A percentile compares a stretch with the other conserved stretches of the same genome.
phyloP scores from a whole-genome alignment of 2,329 filamentous ascomycete genomes.

The Xylaria hypoxylon region DNA sequence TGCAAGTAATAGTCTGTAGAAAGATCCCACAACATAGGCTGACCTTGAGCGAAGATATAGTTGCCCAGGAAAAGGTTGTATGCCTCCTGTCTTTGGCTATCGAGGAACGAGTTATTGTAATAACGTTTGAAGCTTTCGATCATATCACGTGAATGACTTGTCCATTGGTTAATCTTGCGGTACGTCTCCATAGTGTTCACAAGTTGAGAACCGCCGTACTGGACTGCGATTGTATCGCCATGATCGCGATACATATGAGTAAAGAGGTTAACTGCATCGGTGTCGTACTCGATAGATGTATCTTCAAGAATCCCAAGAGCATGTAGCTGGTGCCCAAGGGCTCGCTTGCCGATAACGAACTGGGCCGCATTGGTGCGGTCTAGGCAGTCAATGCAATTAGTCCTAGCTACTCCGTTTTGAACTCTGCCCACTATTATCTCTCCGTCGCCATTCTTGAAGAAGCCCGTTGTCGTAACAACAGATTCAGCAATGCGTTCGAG shows the following conservation, averaged over 20 bases:
- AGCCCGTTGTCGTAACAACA: constrained; percentile 85
- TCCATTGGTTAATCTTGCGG: constrained; percentile 99
- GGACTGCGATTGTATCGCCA: constrained; percentile 95
- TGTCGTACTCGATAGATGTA: constrained; percentile 88
- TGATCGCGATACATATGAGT: constrained; percentile 99
- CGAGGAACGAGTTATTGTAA: constrained; percentile 98
- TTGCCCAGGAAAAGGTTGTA: constrained; percentile 98
- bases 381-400: constrained; percentile 97
- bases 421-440: constrained; percentile 73
- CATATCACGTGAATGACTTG: constrained; percentile 96
- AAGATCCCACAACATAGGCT: constrained; percentile 97
- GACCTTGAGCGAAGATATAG: constrained; percentile 86
- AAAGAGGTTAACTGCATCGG: constrained; percentile 94
- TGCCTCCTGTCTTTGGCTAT: constrained; percentile 96
- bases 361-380: constrained; percentile 98
- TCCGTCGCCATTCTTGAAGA: constrained; percentile 92
- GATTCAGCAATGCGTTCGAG: constrained; percentile 91
- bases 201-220: constrained; percentile 96
- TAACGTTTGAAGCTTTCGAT: constrained; percentile 99
- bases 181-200: constrained; percentile 99
- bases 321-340: constrained; percentile 90
- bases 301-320: constrained; percentile 87
- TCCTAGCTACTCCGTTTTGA: constrained; percentile 92
- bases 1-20: constrained; percentile 96
- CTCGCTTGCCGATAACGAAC: constrained; percentile 96